Base-by-base conservation (phyloP, 106 monocot species). In the Posidonia australis region DNA sequence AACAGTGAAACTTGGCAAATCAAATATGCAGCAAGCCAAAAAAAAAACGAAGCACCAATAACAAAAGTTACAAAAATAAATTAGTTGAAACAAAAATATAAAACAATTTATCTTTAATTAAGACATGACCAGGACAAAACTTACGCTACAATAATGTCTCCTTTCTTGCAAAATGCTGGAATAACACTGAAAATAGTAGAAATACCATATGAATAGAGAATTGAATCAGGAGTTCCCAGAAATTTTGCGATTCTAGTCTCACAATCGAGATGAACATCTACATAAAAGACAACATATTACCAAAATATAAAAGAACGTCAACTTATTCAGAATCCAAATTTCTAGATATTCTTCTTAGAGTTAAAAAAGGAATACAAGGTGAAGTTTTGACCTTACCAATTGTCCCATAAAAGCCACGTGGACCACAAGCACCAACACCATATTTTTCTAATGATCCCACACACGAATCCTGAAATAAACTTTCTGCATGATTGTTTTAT, bases 161-260 rank as follows among this genome's bases (percentile, higher is more conserved):
- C 90, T 81, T 98, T 98, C 73, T 98, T 98, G 60, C 87, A 87
- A 66, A 98, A 98, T 66, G 90, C 90, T 68, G 96, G 96, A 80
- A 98, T 98, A 22, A 91, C 96, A 76, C 96, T 98, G 71, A 98
- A 98, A 75, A 85, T 98, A 26, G 96, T 98, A n/a, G 96, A 98
- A 55, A 98, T 90, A 20, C 96, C 90, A 79, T 90, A 98, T 22
- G 96, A 90, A 69, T 98, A 98, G 4, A 98, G 84, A 54, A 91
- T 74, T 49, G 96, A 90, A 75, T 98, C 96, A 27, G 96, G 84
- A 53, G 96, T 98, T 1, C 96, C 87, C 55, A 98, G 43, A 65
- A 98, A 98, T 52, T 98, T 91, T 2, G 96, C 71, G 67, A 98
- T 90, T 81, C 63, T 87, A n/a, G 73, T 47, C 77, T 98, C 96